Evolutionary conservation across 306 rosid genomes (phyloP), one percentile per base, ranked within the genome.

Genomic region (Cucumis cinereus): DNA sequence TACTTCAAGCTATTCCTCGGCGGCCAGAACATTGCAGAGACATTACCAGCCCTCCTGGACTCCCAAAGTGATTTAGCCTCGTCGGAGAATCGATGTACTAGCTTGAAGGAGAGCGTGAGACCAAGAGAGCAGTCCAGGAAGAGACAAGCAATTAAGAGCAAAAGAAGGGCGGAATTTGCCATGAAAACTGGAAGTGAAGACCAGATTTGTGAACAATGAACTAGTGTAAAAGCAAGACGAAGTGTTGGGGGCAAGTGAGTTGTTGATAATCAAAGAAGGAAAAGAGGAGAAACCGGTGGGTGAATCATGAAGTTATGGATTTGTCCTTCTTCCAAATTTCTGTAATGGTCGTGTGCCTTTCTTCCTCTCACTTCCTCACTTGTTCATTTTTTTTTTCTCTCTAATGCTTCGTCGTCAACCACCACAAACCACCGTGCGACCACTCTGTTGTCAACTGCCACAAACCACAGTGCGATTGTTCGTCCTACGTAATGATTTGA

Each of bases 11-110:
- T 90, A 43, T 74, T 56, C 76, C 81, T 78, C 84, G 70, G 76
- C n/a, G 89, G 90, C 88, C 85, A 85, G 36, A 22, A 23, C 28
- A 22, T 53, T 23, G n/a, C 70, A 30, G 82, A n/a, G 6, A 20
- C 81, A 74, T 82, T 80, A 19, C 57, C 78, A 1, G 62, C 22
- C 77, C 82, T 26, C 77, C 82, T 81, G 23, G 84, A 72, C 63
- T 28, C 10, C 40, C 56, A 72, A 55, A 84, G 73, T 38, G 81
- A 79, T 73, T 81, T 85, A 72, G 83, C 72, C 60, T 88, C 86
- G 4, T 81, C 79, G 17, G 92, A 88, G 82, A 90, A 87, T 3
- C 92, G 88, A 73, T 90, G 96, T 45, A 90, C 14, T 33, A 90
- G 82, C 72, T 55, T 83, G 1, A 78, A 47, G 15, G 92, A 84